Percentiles rank a stretch among this genome's conserved stretches.
Evolutionary conservation across 148 eudicot genomes (phyloP).

Genomic region (Chenopodium quinoa): DNA sequence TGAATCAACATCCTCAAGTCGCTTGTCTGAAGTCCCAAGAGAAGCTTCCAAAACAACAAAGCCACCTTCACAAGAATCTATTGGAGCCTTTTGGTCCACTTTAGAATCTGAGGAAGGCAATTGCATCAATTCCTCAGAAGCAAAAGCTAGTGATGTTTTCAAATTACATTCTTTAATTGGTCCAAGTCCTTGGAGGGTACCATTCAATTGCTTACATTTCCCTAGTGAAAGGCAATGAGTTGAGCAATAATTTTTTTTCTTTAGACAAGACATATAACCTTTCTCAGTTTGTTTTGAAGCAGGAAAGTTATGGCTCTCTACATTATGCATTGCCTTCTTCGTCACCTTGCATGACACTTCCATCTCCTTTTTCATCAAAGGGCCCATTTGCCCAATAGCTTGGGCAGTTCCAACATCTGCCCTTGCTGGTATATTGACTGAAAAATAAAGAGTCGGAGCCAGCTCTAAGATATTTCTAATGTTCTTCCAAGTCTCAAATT

Average conservation of each 20-base stretch:
- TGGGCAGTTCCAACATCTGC: constrained; percentile 38
- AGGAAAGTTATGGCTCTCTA: constrained; percentile 14
- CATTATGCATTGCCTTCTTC: constrained; percentile 21
- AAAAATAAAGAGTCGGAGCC: constrained; percentile 27
- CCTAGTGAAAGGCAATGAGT: constrained; percentile 17
- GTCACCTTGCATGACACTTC: constrained; percentile 32
- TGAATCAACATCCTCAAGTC: constrained; percentile 9
- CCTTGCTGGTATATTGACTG: constrained; percentile 30
- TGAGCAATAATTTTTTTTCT: constrained; percentile 23
- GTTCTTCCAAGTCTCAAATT: background rate
- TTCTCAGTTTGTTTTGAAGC: constrained; percentile 20
- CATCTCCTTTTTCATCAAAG: constrained; percentile 36
- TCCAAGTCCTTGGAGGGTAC: constrained; percentile 6
- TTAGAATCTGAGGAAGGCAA: constrained; percentile 21
- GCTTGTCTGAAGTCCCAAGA: constrained; percentile 17
- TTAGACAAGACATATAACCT: constrained; percentile 15
- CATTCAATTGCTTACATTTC: constrained; percentile 24
- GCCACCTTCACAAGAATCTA: constrained; percentile 11
- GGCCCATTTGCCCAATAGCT: constrained; percentile 29
- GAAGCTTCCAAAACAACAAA: constrained; percentile 20
- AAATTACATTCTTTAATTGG: constrained; percentile 10
- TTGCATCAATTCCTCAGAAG: constrained; percentile 10
- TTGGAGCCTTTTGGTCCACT: constrained; percentile 17
- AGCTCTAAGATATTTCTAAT: constrained; percentile 19
- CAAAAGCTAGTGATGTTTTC: constrained; percentile 19